phyloP scores from a whole-genome alignment of 2,329 filamentous ascomycete species.

The Trichoderma sp. region DNA sequence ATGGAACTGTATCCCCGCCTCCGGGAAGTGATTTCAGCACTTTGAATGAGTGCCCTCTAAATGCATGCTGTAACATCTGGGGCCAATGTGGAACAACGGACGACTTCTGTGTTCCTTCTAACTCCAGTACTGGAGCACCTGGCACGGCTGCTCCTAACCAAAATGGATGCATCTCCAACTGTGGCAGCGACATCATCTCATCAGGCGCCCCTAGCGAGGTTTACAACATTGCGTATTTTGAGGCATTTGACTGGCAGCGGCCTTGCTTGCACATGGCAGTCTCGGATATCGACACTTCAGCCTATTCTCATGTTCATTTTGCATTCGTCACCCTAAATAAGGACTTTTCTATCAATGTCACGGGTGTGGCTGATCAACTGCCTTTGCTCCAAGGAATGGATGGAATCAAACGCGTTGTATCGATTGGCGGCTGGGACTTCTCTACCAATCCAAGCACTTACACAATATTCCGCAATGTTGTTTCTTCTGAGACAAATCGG shows the following conservation, averaged over 20 bases:
- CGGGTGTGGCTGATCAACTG: not conserved
- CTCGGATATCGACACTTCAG: not conserved
- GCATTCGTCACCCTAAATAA: not conserved
- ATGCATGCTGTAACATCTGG: conserved; percentile 37
- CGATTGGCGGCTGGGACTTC: conserved; percentile 32
- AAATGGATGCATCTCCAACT: conserved; percentile 28
- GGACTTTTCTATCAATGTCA: not conserved
- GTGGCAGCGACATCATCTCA: conserved; percentile 22
- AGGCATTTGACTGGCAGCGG: not conserved
- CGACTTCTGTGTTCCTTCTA: conserved; percentile 37
- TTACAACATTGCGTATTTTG: not conserved
- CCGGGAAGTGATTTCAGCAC: conserved; percentile 23
- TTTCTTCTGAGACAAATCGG: conserved; percentile 30
- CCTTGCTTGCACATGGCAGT: not conserved
- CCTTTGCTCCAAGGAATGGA: not conserved
- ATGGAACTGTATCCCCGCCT: conserved; percentile 29
- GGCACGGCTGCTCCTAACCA: not conserved
- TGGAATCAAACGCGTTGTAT: conserved; percentile 28
- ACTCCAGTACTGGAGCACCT: not conserved
- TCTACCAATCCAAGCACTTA: conserved; percentile 22
- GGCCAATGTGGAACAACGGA: conserved; percentile 42
- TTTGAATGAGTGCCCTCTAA: conserved; percentile 33
- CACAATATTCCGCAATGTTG: conserved; percentile 24
- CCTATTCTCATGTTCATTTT: not conserved
- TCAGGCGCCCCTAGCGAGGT: not conserved